Base-by-base conservation (phyloP, 345 rosid species). In the Ceriops zippeliana region DNA sequence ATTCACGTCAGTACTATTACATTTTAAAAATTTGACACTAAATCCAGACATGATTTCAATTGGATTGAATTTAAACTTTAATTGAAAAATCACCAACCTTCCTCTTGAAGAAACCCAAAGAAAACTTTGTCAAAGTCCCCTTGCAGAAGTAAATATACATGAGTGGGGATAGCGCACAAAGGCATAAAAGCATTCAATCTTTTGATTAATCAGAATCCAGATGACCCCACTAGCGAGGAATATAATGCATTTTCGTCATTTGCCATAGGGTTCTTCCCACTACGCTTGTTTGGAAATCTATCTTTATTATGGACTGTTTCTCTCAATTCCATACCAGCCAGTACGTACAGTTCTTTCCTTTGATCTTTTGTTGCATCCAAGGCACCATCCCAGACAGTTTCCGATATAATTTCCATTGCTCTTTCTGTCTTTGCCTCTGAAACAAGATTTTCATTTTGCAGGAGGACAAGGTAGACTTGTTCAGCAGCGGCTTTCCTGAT, bases 211-310 rank as follows among this genome's bases (percentile, higher is more conserved):
- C 81, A 89, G 63, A 95, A 91, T 37, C 99, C 99, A 65, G 86
- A 21, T 28, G 98, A 91, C 46, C 83, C 96, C 19, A 91, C 99
- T 38, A 91, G 79, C 0, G 99, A 81, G 62, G 97, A 83, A 68
- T 95, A 95, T 10, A 93, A 85, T 11, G 91, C 97, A 80, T 95
- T 87, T 75, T 95, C 99, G 77, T 95, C 99, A 4, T 78, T 68
- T 1, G 78, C 65, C 6, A 57, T 57, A 5, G 61, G 74, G 68
- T 70, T 53, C 77, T 69, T 75, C 52, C 19, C 65, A 17, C 69
- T 56, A 58, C 46, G 63, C 7, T 52, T 79, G 58, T 66, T 75
- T 27, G 80, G 46, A 27, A 38, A 63, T 67, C 70, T 71, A 70
- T 32, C 70, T 26, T 73, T 72, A 38, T 68, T 65, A 59, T 78